A percentile compares a stretch with the other conserved stretches of the same genome.
These are phyloP conservation scores for Populus tremula DNA, from an alignment of 345 rosid species.

Conservation along the genomic window DNA sequence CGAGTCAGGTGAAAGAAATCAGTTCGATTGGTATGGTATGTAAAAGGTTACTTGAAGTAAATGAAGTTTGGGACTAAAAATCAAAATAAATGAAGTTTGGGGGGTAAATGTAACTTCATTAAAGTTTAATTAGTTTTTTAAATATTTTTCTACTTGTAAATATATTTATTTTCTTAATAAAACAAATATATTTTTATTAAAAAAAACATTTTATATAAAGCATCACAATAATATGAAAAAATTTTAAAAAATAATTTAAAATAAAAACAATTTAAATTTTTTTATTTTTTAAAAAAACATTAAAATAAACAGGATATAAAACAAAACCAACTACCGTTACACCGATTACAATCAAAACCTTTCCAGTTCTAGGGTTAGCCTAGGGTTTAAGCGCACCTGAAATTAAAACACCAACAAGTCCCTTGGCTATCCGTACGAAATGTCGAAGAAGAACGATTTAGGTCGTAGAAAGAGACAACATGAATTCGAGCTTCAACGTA, in stretches of 20 bases:
- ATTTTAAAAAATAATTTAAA: no score
- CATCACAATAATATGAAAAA: no score
- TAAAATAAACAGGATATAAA: neutral
- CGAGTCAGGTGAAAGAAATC: neutral
- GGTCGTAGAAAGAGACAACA: constrained; percentile 74
- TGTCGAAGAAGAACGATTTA: constrained; percentile 98
- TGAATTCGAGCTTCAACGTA: constrained; percentile 82
- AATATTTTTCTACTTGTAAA: no score
- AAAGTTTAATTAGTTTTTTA: no score
- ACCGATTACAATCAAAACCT: neutral
- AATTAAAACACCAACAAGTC: neutral
- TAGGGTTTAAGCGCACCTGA: constrained; percentile 1
- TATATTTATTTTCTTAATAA: no score
- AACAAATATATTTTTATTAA: no score
- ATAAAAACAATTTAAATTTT: no score
- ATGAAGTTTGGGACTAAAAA: neutral
- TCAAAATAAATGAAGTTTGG: no score
- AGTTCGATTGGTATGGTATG: neutral
- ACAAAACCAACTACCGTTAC: neutral
- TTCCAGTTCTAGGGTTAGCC: constrained; percentile 8
- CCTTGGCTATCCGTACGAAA: constrained; percentile 7
- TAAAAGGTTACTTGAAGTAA: neutral
- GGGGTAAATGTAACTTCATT: no score
- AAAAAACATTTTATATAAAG: no score
- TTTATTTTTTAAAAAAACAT: no score